Percentiles rank a stretch among this genome's conserved stretches.
Evolutionary conservation across 345 rosid species (phyloP).

Genomic region (Bruguiera sexangula): DNA sequence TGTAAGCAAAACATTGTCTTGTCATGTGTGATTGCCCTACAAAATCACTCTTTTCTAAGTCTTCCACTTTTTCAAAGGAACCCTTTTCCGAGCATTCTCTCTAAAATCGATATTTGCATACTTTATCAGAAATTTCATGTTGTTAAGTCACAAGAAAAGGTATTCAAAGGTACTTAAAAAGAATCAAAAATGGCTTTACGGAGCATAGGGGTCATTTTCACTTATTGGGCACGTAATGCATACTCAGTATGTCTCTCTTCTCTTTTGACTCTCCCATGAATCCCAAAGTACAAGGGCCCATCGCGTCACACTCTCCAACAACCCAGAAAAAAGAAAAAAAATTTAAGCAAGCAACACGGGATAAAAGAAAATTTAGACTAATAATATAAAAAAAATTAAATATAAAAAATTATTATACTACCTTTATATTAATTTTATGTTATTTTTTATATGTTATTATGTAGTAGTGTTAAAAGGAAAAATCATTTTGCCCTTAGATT

Average conservation of each 20-base stretch:
- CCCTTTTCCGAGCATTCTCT: not conserved
- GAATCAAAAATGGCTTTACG: slow-evolving; percentile 10
- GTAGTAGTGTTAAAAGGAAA: no score
- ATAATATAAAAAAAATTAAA: no score
- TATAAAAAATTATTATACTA: no score
- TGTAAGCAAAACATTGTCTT: no score
- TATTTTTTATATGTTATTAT: no score
- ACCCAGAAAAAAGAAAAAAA: no score
- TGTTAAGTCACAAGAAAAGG: slow-evolving; percentile 15
- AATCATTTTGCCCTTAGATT: not conserved
- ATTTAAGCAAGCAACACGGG: no score
- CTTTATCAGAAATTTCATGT: slow-evolving; percentile 9
- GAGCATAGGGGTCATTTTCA: slow-evolving; percentile 14
- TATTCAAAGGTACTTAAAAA: slow-evolving; percentile 3
- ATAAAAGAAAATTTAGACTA: no score
- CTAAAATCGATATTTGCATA: not conserved
- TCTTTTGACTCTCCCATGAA: slow-evolving; percentile 19
- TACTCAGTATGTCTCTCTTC: slow-evolving; percentile 18
- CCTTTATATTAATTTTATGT: not conserved
- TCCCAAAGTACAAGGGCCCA: not conserved
- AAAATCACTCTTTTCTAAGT: no score
- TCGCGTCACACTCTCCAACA: not conserved
- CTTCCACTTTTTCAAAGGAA: no score
- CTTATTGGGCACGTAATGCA: slow-evolving; percentile 4
- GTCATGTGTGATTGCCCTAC: no score